A percentile compares a stretch with the other conserved stretches of the same genome.
Evolutionary conservation across 2,329 filamentous ascomycete species (phyloP).

Genomic region (Bimuria novae-zelandiae): DNA sequence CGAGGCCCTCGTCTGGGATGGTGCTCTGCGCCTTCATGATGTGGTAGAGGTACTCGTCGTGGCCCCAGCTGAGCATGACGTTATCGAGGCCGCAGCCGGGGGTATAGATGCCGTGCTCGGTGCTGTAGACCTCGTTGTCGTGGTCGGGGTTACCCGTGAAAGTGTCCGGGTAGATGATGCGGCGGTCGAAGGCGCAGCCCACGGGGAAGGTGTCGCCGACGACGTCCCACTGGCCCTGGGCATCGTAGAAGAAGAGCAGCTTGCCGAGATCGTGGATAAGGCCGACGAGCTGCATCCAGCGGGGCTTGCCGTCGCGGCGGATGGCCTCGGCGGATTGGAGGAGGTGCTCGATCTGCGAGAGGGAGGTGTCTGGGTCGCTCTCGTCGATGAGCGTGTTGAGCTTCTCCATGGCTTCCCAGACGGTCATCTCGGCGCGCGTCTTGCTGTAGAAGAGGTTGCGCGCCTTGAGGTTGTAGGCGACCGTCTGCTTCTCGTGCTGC

Average conservation of each 20-base stretch:
- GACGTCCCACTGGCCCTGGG: slow-evolving; percentile 90
- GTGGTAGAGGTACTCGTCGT: slow-evolving; percentile 87
- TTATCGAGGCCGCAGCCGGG: slow-evolving; percentile 82
- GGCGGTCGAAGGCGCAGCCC: slow-evolving; percentile 73
- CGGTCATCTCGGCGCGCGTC: slow-evolving; percentile 74
- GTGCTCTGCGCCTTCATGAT: slow-evolving; percentile 81
- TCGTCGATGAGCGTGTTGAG: slow-evolving; percentile 90
- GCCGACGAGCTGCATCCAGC: slow-evolving; percentile 80
- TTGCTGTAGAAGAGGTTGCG: slow-evolving; percentile 72
- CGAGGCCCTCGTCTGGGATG: slow-evolving; percentile 79
- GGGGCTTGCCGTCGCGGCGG: slow-evolving; percentile 78
- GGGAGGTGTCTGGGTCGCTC: slow-evolving; percentile 84
- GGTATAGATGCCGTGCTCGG: slow-evolving; percentile 78
- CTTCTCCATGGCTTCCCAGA: slow-evolving; percentile 93
- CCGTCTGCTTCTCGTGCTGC: slow-evolving; percentile 72
- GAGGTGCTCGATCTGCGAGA: slow-evolving; percentile 88
- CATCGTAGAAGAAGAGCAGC: slow-evolving; percentile 78
- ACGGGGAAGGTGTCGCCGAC: slow-evolving; percentile 86
- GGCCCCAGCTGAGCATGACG: slow-evolving; percentile 88
- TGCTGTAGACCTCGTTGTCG: slow-evolving; percentile 71
- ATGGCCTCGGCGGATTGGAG: slow-evolving; percentile 90
- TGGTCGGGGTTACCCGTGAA: slow-evolving; percentile 79
- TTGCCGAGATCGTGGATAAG: slow-evolving; percentile 82
- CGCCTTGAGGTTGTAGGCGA: slow-evolving; percentile 82
- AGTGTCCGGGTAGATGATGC: slow-evolving; percentile 80